Percentiles rank a stretch among this genome's conserved stretches.
Conservation (phyloP, 805 yeast genomes). For the Myxozyma neglecta region DNA sequence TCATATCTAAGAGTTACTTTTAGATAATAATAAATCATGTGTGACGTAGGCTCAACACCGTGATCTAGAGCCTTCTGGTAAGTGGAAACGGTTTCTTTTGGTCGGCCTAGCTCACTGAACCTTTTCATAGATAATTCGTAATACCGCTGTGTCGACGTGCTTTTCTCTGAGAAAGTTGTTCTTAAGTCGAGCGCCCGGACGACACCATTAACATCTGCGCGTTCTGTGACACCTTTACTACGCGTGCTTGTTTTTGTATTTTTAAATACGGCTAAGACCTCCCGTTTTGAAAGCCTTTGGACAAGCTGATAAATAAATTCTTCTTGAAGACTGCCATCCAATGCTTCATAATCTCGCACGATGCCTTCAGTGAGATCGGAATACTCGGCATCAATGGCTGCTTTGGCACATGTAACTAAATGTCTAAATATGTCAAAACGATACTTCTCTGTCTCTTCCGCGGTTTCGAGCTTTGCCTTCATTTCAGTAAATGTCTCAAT, state of each 20-base stretch:
- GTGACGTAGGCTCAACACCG: slow-evolving; percentile 6
- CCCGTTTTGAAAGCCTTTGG: slow-evolving; percentile 6
- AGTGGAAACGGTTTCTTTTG: slow-evolving; percentile 3
- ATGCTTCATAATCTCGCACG: slow-evolving; percentile 9
- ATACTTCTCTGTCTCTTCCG: neutral
- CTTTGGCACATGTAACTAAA: slow-evolving; percentile 10
- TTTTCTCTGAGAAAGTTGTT: neutral
- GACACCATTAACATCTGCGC: neutral
- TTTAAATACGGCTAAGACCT: slow-evolving; percentile 1
- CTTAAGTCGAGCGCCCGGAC: slow-evolving; percentile 1
- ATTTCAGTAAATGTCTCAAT: neutral
- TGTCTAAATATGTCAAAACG: neutral
- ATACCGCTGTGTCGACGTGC: neutral
- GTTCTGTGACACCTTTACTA: neutral
- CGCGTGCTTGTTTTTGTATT: neutral
- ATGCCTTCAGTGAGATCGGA: slow-evolving; percentile 7
- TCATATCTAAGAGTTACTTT: slow-evolving; percentile 9
- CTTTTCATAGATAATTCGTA: slow-evolving; percentile 17
- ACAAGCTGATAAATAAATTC: slow-evolving; percentile 8
- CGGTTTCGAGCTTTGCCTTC: neutral
- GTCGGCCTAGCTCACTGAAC: slow-evolving; percentile 9
- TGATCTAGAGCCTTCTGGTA: slow-evolving; percentile 3
- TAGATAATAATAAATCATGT: slow-evolving; percentile 13
- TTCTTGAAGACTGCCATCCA: slow-evolving; percentile 5
- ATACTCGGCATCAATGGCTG: slow-evolving; percentile 17